phyloP scores from a whole-genome alignment of 2,329 filamentous ascomycete species.

The Cercospora beticola region DNA sequence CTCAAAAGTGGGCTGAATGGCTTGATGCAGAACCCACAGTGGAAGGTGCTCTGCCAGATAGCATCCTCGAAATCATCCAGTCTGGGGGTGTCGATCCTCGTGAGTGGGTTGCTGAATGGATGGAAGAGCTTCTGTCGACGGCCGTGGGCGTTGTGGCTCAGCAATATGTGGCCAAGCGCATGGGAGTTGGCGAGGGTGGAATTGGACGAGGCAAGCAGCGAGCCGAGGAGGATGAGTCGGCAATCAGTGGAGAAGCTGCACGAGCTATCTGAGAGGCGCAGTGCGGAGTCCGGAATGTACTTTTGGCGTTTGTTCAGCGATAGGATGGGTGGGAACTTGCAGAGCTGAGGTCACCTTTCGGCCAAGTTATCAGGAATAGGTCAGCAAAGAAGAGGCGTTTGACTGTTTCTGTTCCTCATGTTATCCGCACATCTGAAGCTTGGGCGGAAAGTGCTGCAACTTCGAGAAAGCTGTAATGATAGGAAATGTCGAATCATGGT shows the following conservation, averaged over 20 bases:
- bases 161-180: constrained; percentile 87
- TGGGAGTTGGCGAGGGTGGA: constrained; percentile 89
- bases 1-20: constrained; percentile 85
- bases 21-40: constrained; percentile 66
- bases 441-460: background rate
- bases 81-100: constrained; percentile 78
- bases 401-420: background rate
- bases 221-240: constrained; percentile 50
- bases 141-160: constrained; percentile 85
- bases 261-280: constrained; percentile 46
- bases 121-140: constrained; percentile 80
- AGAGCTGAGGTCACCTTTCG: background rate
- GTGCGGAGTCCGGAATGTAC: background rate
- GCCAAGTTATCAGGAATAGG: background rate
- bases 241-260: constrained; percentile 59
- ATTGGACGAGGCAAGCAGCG: constrained; percentile 59
- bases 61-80: constrained; percentile 81
- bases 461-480: background rate
- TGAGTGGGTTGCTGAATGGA: constrained; percentile 97
- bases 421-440: background rate
- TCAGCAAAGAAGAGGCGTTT: background rate
- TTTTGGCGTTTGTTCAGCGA: background rate
- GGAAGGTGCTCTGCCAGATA: constrained; percentile 66
- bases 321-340: background rate
- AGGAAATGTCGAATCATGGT: background rate